Evolutionary conservation across 179 eudicot genomes (phyloP).

Genomic region (Beta corolliflora): DNA sequence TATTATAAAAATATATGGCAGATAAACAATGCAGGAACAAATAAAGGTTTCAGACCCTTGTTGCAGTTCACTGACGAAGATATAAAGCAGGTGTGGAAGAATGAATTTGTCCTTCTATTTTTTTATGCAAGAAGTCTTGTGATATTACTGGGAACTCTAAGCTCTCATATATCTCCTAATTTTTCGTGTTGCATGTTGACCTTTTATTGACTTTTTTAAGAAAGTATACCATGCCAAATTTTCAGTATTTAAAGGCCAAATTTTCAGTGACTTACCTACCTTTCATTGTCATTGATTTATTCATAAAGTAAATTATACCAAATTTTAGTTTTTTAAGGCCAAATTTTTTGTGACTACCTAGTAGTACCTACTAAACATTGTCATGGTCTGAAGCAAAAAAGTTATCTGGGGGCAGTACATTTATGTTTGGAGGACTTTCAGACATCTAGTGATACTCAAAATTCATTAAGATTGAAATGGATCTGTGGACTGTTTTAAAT

Average conservation of each 20-base stretch:
- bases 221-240: background rate
- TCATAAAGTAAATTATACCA: no score
- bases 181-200: no score
- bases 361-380: no score
- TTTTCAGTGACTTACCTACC: background rate
- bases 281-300: no score
- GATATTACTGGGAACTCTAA: background rate
- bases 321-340: no score
- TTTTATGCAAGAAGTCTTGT: background rate
- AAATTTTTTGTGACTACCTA: no score
- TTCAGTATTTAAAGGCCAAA: background rate
- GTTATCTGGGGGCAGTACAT: background rate
- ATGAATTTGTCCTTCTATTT: constrained; percentile 1
- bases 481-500: background rate
- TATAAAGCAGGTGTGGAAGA: constrained; percentile 69
- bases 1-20: constrained; percentile 31
- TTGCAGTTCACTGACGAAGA: constrained; percentile 89
- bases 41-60: constrained; percentile 98
- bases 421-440: background rate
- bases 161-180: background rate
- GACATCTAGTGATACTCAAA: background rate
- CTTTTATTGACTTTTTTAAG: background rate
- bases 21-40: constrained; percentile 97
- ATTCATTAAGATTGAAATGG: background rate
- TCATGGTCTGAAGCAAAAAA: no score